Base-by-base conservation (phyloP, 352 stramenopile genomes). In the Globisporangium iwayamae region DNA sequence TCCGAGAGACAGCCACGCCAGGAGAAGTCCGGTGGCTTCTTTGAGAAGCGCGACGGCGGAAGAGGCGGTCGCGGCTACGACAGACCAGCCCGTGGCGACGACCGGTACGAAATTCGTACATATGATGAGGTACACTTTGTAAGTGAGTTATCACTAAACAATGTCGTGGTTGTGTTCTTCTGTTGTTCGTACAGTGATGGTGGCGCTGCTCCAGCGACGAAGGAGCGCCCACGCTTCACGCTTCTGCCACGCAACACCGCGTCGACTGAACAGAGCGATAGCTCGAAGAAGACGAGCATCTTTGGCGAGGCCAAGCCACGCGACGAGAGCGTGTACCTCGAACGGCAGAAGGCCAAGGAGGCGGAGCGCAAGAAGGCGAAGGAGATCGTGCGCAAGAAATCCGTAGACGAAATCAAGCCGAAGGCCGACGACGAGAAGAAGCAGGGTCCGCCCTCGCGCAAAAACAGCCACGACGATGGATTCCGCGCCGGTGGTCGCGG, bases 301-400 rank as follows among this genome's bases (percentile, higher is more conserved):
- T 96, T 96, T 56, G 87, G 87, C 16, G 78, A 93, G n/a, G 87
- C 87, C 20, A 96, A 94, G 71, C 85, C 87, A 3, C 86, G 83
- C 36, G 86, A 94, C 43, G 85, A 94, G 45, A 36, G 56, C 8
- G 79, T 71, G 56, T 90, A 92, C 62, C 71, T 76, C 11, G 85
- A 91, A 65, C 85, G 82, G 43, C 84, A 88, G 72, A 90, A 85
- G 50, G 60, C 73, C 28, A 74, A 81, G 54, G 52, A 69, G 32
- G 30, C 46, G 30, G 63, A 64, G 66, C 67, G 59, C 32, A 62
- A 69, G 56, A 67, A 74, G 56, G 60, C 70, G 34, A 72, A 81
- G 54, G 38, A 69, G 50, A 36, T 56, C 30, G 51, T 48, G 64
- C 67, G 59, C 28, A 61, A 41, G 67, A 51, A 58, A n/a, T 55